A percentile compares a stretch with the other conserved stretches of the same genome.
These are phyloP conservation scores for Tuber melanosporum DNA, from an alignment of 495 filamentous ascomycete genomes.

Conservation along the genomic window DNA sequence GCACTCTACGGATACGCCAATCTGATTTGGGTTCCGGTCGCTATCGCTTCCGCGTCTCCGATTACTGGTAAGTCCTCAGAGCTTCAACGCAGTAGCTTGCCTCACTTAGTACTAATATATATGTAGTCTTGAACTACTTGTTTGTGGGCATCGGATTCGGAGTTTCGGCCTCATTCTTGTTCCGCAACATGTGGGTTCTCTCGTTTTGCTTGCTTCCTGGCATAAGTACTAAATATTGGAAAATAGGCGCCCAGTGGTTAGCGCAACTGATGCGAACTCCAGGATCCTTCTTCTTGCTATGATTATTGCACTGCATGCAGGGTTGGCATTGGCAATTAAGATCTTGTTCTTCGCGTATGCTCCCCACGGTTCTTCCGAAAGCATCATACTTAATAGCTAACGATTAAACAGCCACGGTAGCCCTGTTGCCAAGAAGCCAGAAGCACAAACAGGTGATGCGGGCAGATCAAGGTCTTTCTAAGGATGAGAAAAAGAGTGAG, in stretches of 20 bases:
- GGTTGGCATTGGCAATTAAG: constrained; percentile 85
- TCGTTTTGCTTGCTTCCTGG: constrained; percentile 22
- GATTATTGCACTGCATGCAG: constrained; percentile 79
- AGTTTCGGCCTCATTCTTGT: constrained; percentile 74
- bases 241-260: constrained; percentile 65
- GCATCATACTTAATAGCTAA: constrained; percentile 4
- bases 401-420: constrained; percentile 51
- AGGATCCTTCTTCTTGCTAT: constrained; percentile 78
- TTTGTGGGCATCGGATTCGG: constrained; percentile 89
- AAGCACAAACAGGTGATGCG: constrained; percentile 35
- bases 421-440: constrained; percentile 54
- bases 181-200: constrained; percentile 65
- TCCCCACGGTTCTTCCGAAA: background rate
- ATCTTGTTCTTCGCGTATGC: constrained; percentile 84
- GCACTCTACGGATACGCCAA: constrained; percentile 92
- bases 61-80: constrained; percentile 47
- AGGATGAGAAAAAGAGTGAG: background rate
- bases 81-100: background rate
- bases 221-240: background rate
- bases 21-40: constrained; percentile 92
- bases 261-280: constrained; percentile 82
- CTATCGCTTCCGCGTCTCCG: constrained; percentile 81
- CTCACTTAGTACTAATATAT: constrained; percentile 4
- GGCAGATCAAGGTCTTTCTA: constrained; percentile 34
- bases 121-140: constrained; percentile 70